phyloP scores from a whole-genome alignment of 208 protist species.

The Porcisia deanei region DNA sequence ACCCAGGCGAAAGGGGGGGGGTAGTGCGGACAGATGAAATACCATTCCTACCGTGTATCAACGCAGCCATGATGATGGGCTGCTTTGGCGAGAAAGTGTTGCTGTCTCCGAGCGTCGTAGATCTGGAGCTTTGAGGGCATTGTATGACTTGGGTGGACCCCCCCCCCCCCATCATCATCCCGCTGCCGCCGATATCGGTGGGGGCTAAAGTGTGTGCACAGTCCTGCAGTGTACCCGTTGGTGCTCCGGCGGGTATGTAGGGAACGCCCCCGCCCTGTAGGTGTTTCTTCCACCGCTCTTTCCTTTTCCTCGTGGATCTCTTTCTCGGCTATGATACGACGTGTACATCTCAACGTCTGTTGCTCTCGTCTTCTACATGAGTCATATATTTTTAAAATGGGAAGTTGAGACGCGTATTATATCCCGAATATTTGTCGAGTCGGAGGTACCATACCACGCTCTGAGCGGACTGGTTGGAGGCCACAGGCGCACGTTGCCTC shows the following conservation, averaged over 20 bases:
- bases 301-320: neutral
- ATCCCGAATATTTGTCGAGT: neutral
- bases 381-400: neutral
- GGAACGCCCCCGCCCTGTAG: neutral
- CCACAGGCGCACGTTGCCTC: neutral
- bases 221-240: neutral
- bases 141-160: neutral
- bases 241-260: neutral
- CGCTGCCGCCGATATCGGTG: neutral
- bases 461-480: neutral
- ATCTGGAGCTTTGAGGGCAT: conserved; percentile 41
- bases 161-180: neutral
- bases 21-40: conserved; percentile 11
- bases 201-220: neutral
- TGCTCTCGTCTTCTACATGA: neutral
- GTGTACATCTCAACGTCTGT: neutral
- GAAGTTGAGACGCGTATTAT: neutral
- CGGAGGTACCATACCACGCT: neutral
- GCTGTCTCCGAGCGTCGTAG: conserved; percentile 46
- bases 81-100: conserved; percentile 5
- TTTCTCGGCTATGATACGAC: neutral
- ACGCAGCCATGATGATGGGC: conserved; percentile 50
- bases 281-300: neutral
- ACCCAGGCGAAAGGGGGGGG: neutral
- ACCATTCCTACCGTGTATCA: conserved; percentile 51